These are phyloP conservation scores for Phytophthora cactorum DNA, from an alignment of 352 stramenopile genomes.

Conservation along the genomic window DNA sequence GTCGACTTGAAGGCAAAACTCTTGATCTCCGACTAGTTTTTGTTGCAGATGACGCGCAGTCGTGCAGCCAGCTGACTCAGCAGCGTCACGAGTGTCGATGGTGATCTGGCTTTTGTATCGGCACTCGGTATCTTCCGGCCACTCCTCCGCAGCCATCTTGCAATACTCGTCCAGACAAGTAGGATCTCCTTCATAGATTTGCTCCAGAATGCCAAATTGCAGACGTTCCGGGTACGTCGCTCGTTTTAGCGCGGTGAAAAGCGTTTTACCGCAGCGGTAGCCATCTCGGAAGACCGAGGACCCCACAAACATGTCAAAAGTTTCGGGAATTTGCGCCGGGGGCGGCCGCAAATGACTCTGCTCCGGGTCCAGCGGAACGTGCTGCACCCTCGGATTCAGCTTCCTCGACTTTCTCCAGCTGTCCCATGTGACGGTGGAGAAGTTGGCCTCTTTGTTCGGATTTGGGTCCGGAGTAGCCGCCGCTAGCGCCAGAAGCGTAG, in stretches of 20 bases:
- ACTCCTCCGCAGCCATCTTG: conserved; percentile 66
- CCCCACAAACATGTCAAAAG: conserved; percentile 69
- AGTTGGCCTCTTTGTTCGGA: conserved; percentile 7
- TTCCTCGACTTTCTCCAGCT: conserved; percentile 31
- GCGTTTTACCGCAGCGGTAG: conserved; percentile 78
- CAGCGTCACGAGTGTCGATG: conserved; percentile 67
- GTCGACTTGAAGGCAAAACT: conserved; percentile 87
- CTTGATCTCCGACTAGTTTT: conserved; percentile 65
- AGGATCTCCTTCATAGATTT: conserved; percentile 71
- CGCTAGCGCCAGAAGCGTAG: neutral
- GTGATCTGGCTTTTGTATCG: conserved; percentile 66
- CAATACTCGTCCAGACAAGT: conserved; percentile 81
- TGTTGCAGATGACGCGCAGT: conserved; percentile 78
- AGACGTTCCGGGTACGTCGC: conserved; percentile 66
- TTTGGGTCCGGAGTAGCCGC: conserved; percentile 3
- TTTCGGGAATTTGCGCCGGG: conserved; percentile 49
- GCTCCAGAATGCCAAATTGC: conserved; percentile 82
- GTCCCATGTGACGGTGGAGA: conserved; percentile 28
- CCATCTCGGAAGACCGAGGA: conserved; percentile 83
- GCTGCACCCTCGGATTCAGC: conserved; percentile 70
- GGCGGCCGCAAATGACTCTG: conserved; percentile 51
- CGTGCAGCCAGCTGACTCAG: conserved; percentile 75
- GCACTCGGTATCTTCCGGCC: conserved; percentile 61
- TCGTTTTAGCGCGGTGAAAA: conserved; percentile 75
- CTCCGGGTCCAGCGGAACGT: conserved; percentile 32